A percentile compares a stretch with the other conserved stretches of the same genome.
These are phyloP conservation scores for Podaxis sp. DNA, from an alignment of 768 basidiomycete genomes.

Conservation along the genomic window DNA sequence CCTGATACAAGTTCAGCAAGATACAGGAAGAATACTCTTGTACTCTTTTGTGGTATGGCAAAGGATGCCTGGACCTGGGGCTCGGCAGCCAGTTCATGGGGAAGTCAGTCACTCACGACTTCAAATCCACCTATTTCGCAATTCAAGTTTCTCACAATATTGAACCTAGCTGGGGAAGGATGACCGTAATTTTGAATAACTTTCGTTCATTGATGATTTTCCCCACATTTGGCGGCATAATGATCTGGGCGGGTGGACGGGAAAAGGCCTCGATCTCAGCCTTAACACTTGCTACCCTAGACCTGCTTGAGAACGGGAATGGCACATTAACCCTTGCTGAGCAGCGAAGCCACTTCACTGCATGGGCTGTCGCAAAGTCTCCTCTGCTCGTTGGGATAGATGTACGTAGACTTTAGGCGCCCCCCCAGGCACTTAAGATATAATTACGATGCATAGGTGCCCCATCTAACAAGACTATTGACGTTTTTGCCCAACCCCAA, in stretches of 20 bases:
- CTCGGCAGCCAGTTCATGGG: constrained; percentile 24
- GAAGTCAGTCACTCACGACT: constrained; percentile 19
- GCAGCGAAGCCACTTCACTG: constrained; percentile 53
- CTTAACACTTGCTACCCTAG: constrained; percentile 5
- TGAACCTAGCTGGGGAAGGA: constrained; percentile 22
- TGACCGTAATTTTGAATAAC: constrained; percentile 25
- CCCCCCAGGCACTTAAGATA: neutral
- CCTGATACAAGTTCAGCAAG: constrained; percentile 22
- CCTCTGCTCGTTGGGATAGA: constrained; percentile 52
- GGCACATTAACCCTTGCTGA: constrained; percentile 49
- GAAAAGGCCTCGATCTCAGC: neutral
- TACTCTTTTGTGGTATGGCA: constrained; percentile 27
- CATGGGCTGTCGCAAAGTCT: constrained; percentile 56
- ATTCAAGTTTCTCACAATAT: constrained; percentile 24
- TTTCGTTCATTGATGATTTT: constrained; percentile 26
- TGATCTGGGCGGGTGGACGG: constrained; percentile 38
- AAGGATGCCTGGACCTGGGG: constrained; percentile 28
- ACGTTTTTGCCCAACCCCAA: constrained; percentile 48
- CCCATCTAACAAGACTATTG: constrained; percentile 31
- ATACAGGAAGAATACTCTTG: constrained; percentile 25
- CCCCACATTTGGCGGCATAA: constrained; percentile 48
- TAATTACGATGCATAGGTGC: constrained; percentile 13
- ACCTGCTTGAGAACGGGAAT: constrained; percentile 43
- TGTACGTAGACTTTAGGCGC: constrained; percentile 24
- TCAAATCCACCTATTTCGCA: neutral